These are phyloP conservation scores for Venturia nashicola DNA, from an alignment of 2,329 filamentous ascomycete genomes.

Conservation along the genomic window DNA sequence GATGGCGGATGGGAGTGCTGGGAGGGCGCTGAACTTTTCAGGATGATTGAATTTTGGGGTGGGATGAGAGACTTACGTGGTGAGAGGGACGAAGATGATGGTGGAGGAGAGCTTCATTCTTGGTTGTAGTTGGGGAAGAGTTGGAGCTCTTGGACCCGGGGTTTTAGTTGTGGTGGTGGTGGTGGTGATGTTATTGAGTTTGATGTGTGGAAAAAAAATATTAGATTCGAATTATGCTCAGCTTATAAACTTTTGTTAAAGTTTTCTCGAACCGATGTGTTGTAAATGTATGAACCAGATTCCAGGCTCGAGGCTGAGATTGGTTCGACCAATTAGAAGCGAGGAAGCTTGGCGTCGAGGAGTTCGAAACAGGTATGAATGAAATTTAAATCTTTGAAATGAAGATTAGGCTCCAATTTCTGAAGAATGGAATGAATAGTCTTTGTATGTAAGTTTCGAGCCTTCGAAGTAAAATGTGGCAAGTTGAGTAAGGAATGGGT, in stretches of 20 bases:
- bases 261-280: not conserved
- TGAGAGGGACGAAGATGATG: not conserved
- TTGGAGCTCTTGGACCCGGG: not conserved
- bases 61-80: not conserved
- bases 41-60: not conserved
- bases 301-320: not conserved
- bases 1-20: not conserved
- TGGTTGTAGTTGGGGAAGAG: not conserved
- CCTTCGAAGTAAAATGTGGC: too few relatives aligned
- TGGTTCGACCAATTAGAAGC: not conserved
- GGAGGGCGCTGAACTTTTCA: not conserved
- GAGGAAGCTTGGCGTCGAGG: not conserved
- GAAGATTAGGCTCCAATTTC: not conserved
- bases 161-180: not conserved
- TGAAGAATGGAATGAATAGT: not conserved
- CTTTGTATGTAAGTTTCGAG: not conserved
- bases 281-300: not conserved
- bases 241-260: too few relatives aligned
- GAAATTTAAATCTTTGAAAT: not conserved
- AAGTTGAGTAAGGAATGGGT: too few relatives aligned
- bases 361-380: not conserved
- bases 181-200: not conserved
- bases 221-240: too few relatives aligned
- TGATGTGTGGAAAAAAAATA: not conserved
- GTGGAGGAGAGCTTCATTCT: not conserved